These are phyloP conservation scores for Solanum etuberosum DNA, from an alignment of 257 asterid genomes.

Conservation along the genomic window DNA sequence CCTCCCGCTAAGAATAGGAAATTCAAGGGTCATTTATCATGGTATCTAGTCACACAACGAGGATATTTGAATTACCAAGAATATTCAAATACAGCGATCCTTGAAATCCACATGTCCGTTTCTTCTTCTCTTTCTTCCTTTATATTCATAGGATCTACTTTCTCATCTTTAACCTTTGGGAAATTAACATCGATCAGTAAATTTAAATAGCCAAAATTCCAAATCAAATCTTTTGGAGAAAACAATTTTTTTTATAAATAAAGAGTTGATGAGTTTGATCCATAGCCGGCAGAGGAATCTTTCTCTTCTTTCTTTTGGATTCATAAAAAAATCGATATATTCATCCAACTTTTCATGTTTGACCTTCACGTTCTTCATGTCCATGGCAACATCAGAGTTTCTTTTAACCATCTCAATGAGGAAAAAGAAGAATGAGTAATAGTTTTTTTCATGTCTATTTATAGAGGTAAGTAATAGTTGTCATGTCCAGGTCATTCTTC, in stretches of 20 bases:
- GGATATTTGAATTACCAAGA: too few relatives aligned
- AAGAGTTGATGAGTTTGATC: background rate
- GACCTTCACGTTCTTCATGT: background rate
- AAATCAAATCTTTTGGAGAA: too few relatives aligned
- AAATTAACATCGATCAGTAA: background rate
- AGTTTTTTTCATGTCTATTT: background rate
- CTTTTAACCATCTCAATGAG: background rate
- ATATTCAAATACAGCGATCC: too few relatives aligned
- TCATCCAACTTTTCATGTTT: background rate
- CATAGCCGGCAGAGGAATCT: background rate
- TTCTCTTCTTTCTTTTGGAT: background rate
- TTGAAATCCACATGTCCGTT: too few relatives aligned
- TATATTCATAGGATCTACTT: too few relatives aligned
- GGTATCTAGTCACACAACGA: too few relatives aligned
- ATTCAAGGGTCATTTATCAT: too few relatives aligned
- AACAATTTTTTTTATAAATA: background rate
- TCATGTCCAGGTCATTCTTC: background rate
- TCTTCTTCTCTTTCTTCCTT: too few relatives aligned
- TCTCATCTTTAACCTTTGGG: too few relatives aligned
- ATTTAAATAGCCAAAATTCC: too few relatives aligned
- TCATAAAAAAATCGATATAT: background rate
- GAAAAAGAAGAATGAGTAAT: background rate
- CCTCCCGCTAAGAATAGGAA: too few relatives aligned
- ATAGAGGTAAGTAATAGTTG: too few relatives aligned
- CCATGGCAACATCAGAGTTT: background rate